Base-by-base conservation (phyloP, 768 basidiomycete species). In the Lanmaoa rubissima region DNA sequence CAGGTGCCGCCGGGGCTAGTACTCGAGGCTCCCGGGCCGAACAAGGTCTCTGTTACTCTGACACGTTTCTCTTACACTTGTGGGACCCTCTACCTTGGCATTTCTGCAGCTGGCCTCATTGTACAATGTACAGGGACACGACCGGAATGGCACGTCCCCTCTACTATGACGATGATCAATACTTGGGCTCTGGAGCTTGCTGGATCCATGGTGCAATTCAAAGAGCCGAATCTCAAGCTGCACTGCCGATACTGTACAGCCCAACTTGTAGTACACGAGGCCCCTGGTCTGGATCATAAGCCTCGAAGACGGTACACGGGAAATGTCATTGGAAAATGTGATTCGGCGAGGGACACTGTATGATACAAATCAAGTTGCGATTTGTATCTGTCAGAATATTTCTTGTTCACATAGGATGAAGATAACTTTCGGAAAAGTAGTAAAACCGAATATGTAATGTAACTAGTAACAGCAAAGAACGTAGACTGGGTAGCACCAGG, bases 81-180 rank as follows among this genome's bases (percentile, higher is more conserved):
- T 28, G 3, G 4, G n/a, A 14, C 21, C 24, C 12, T n/a, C 10
- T 11, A 13, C 28, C 42, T 36, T 14, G 12, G 13, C n/a, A 42
- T 34, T 31, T 58, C 48, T 21, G 31, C 57, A 42, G 55, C 28
- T 16, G n/a, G 34, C 56, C 39, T 56, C 55, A 12, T 40, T 46
- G 44, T 31, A 16, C 28, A 36, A 36, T 46, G 44, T 31, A 16
- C 28, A 36, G 43, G 28, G 28, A 19, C 26, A 8, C 26, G 13
- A 13, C 28, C 26, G 38, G 49, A 40, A 14, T n/a, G n/a, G n/a
- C n/a, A n/a, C n/a, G n/a, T n/a, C 17, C 36, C 1, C 16, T 35
- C 34, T 17, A 34, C 34, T 10, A 26, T 17, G 21, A 36, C 35
- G 21, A 36, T 24, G 17, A 44, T 5, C 17, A 17, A 28, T 28